Evolutionary conservation across 768 basidiomycete species (phyloP).

Genomic region (Boletus sp.): DNA sequence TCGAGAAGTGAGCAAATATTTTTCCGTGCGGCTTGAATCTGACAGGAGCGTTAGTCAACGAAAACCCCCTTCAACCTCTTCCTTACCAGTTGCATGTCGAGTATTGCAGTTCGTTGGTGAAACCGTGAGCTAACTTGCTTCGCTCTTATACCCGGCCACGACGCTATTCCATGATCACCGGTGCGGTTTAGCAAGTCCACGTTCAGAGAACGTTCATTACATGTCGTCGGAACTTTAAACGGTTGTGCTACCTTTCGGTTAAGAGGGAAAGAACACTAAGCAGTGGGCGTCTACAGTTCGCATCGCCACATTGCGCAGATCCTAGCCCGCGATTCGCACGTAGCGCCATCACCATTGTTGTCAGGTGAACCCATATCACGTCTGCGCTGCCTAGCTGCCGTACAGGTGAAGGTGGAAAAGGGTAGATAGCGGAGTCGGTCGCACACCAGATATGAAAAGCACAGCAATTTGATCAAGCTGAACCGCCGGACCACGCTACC

Average conservation of each 20-base stretch:
- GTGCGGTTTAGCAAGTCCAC: not conserved
- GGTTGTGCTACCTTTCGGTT: not conserved
- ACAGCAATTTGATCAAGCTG: conserved; percentile 2
- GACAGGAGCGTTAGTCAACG: not conserved
- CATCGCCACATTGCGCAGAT: not conserved
- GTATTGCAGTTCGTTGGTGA: not conserved
- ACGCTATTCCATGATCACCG: too few species aligned
- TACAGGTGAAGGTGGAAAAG: not conserved
- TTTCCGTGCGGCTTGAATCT: conserved; percentile 11
- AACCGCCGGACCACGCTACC: not conserved
- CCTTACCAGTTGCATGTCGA: conserved; percentile 15
- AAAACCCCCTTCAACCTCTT: not conserved
- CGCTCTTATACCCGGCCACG: conserved; percentile 5
- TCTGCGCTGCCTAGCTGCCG: not conserved
- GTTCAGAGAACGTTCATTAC: conserved; percentile 1
- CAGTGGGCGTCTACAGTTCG: too few species aligned
- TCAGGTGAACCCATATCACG: not conserved
- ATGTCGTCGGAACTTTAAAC: not conserved
- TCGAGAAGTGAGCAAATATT: conserved; percentile 16
- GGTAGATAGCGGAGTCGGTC: too few species aligned
- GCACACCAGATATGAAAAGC: not conserved
- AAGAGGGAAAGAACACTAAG: not conserved
- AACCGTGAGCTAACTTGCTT: not conserved
- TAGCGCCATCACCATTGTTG: not conserved
- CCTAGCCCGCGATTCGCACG: not conserved